Conservation (phyloP, 208 protist species). For the Leishmania tropica region DNA sequence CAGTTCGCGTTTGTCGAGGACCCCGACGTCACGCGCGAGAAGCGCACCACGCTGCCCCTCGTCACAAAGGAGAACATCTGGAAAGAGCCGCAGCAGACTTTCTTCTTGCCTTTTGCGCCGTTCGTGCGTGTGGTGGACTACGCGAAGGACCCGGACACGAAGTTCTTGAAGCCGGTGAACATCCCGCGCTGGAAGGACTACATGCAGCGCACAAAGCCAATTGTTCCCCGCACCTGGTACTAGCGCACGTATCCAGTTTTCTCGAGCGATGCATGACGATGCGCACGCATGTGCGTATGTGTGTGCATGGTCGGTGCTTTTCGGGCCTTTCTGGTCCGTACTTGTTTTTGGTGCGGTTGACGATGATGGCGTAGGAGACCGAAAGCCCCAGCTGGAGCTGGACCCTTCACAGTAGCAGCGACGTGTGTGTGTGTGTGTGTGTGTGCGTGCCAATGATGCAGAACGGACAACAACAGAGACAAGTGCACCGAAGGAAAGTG, state of each 20-base stretch:
- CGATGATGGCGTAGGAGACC: background rate
- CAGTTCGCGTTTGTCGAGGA: constrained; percentile 90
- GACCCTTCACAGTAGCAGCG: background rate
- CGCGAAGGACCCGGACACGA: constrained; percentile 84
- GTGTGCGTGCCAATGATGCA: background rate
- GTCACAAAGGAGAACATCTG: constrained; percentile 88
- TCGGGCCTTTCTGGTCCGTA: background rate
- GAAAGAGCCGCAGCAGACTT: constrained; percentile 83
- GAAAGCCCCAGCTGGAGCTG: background rate
- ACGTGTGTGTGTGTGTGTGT: background rate
- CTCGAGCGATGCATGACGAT: background rate
- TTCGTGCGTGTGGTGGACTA: constrained; percentile 90
- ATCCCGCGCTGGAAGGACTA: constrained; percentile 92
- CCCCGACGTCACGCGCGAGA: constrained; percentile 70
- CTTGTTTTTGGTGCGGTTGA: background rate
- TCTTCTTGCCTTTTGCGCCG: constrained; percentile 88
- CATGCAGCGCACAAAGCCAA: constrained; percentile 90
- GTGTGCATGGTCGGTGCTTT: background rate
- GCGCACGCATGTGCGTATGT: background rate
- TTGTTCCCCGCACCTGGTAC: constrained; percentile 90
- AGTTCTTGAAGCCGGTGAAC: constrained; percentile 88
- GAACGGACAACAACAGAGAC: background rate
- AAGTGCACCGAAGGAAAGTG: background rate
- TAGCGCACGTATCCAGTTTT: constrained; percentile 27
- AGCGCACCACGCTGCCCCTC: constrained; percentile 61